Conservation (phyloP, 2,329 filamentous ascomycete genomes). For the Botrytis galanthina region DNA sequence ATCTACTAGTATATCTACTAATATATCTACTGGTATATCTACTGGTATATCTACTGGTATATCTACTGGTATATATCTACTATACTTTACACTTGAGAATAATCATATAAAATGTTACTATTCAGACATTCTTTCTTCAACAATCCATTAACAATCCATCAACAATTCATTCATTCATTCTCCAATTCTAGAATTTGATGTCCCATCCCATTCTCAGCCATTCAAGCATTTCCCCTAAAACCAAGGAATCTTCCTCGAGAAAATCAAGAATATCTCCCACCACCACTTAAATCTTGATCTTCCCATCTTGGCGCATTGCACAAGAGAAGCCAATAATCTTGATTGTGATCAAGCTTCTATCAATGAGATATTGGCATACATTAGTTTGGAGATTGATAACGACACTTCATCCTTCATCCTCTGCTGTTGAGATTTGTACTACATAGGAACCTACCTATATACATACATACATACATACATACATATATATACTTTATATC, state of each 20-base stretch:
- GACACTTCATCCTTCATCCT: neutral
- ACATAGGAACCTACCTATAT: too few relatives aligned
- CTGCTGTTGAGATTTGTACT: too few relatives aligned
- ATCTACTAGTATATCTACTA: too few relatives aligned
- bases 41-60: neutral
- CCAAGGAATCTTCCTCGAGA: neutral
- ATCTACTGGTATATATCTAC: neutral
- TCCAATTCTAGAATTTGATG: too few relatives aligned
- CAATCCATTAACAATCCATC: too few relatives aligned
- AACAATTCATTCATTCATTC: too few relatives aligned
- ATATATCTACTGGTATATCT: too few relatives aligned
- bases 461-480: too few relatives aligned
- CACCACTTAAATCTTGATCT: neutral
- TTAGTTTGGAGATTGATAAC: neutral
- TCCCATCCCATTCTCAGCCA: neutral
- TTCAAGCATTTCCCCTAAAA: neutral
- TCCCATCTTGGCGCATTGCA: neutral
- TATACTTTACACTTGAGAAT: neutral
- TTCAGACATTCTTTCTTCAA: neutral
- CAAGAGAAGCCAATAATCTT: slow-evolving; percentile 3
- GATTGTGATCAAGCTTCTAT: slow-evolving; percentile 4
- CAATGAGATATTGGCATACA: neutral
- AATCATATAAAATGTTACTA: neutral
- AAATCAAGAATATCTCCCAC: neutral
- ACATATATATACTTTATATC: too few relatives aligned